A percentile compares a stretch with the other conserved stretches of the same genome.
These are phyloP conservation scores for Plasmopara halstedii DNA, from an alignment of 352 stramenopile species.

Conservation along the genomic window DNA sequence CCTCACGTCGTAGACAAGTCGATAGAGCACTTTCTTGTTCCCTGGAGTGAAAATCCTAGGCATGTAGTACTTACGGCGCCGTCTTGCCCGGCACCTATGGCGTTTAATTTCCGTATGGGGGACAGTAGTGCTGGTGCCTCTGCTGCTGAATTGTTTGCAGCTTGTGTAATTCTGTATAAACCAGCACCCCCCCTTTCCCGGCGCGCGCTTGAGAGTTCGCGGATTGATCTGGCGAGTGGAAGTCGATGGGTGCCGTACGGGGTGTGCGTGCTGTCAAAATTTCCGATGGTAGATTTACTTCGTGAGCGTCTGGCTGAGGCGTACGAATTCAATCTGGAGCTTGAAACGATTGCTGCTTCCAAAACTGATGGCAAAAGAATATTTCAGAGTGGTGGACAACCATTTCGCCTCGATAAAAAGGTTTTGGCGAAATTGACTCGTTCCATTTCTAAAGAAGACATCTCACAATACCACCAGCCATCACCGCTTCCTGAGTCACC, in stretches of 20 bases:
- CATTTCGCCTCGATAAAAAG: conserved; percentile 74
- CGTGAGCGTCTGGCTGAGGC: conserved; percentile 71
- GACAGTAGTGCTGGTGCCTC: conserved; percentile 53
- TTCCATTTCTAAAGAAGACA: conserved; percentile 55
- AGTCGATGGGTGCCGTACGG: conserved; percentile 73
- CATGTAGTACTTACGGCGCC: conserved; percentile 35
- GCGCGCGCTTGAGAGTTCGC: conserved; percentile 49
- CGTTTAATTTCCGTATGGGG: conserved; percentile 75
- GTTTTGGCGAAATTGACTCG: conserved; percentile 70
- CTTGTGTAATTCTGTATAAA: conserved; percentile 76
- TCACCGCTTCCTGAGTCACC: conserved; percentile 26
- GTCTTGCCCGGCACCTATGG: conserved; percentile 45
- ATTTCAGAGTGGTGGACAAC: conserved; percentile 11
- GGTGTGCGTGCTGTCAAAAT: conserved; percentile 78
- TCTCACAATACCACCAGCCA: conserved; percentile 41
- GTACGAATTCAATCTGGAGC: conserved; percentile 75
- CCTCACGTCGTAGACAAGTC: conserved; percentile 47
- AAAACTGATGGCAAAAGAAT: conserved; percentile 10
- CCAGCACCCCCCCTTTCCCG: conserved; percentile 51
- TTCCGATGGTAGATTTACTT: conserved; percentile 71
- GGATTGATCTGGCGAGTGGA: conserved; percentile 33
- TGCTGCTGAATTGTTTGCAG: conserved; percentile 63
- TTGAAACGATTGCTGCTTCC: conserved; percentile 42
- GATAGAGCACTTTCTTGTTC: conserved; percentile 66
- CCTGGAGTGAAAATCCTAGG: conserved; percentile 40